Evolutionary conservation across 108 stramenopile genomes (phyloP).

Genomic region (Pseudonitzschia pungens): DNA sequence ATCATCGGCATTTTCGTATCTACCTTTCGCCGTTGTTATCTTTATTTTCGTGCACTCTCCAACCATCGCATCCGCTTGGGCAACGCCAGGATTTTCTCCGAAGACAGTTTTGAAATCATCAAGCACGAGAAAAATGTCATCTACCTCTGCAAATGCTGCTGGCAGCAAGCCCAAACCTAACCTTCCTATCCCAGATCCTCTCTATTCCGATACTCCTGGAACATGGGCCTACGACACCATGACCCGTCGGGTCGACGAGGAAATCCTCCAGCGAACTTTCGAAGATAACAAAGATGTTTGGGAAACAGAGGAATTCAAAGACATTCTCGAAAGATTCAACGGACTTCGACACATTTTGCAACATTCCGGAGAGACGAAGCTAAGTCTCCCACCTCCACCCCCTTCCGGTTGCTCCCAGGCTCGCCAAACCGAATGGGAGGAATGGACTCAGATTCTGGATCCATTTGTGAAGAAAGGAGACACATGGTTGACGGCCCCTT

Average conservation of each 20-base stretch:
- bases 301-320: slow-evolving; percentile 42
- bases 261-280: slow-evolving; percentile 89
- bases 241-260: slow-evolving; percentile 86
- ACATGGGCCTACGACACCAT: slow-evolving; percentile 98
- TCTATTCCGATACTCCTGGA: slow-evolving; percentile 72
- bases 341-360: slow-evolving; percentile 71
- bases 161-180: slow-evolving; percentile 57
- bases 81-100: background rate
- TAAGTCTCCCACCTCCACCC: slow-evolving; percentile 60
- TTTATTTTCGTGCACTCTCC: background rate
- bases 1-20: background rate
- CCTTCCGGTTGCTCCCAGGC: slow-evolving; percentile 46
- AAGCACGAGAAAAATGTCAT: background rate
- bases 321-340: slow-evolving; percentile 56
- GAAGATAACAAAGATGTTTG: slow-evolving; percentile 79
- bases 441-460: slow-evolving; percentile 81
- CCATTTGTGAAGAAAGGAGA: slow-evolving; percentile 62
- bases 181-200: slow-evolving; percentile 68
- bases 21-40: no score
- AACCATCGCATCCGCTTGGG: background rate
- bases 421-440: slow-evolving; percentile 40
- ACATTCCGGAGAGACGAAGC: slow-evolving; percentile 48
- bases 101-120: background rate
- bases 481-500: slow-evolving; percentile 94
- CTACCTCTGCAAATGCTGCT: background rate